Evolutionary conservation across 805 yeast genomes (phyloP).

Genomic region (Metschnikowia santaceciliae): DNA sequence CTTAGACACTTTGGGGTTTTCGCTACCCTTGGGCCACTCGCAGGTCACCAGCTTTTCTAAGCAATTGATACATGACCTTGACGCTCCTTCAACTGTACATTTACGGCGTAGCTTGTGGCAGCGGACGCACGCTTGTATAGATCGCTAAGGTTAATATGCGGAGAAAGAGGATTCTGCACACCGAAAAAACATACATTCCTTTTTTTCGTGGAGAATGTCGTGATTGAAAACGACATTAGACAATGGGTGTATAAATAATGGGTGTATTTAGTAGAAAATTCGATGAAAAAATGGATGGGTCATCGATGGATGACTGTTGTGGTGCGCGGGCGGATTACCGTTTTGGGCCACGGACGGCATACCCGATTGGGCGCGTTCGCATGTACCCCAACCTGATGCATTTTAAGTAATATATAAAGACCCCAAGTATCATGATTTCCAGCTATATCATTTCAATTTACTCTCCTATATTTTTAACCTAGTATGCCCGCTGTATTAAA

Average conservation of each 20-base stretch:
- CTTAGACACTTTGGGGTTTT: not conserved
- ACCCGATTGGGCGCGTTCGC: not conserved
- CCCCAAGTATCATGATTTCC: not conserved
- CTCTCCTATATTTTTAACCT: no score
- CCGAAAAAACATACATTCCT: not conserved
- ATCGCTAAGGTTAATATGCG: not conserved
- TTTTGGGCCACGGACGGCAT: not conserved
- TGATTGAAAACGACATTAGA: not conserved
- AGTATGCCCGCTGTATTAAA: not conserved
- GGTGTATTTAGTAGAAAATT: not conserved
- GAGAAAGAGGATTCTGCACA: not conserved
- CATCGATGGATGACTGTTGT: not conserved
- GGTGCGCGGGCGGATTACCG: conserved; percentile 4
- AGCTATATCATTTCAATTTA: not conserved
- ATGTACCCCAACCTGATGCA: not conserved
- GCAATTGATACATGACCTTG: not conserved
- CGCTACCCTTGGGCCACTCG: not conserved
- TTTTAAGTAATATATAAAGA: not conserved
- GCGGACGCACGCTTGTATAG: conserved; percentile 1
- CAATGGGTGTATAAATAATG: not conserved
- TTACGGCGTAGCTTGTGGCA: conserved; percentile 3
- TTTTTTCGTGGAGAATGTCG: not conserved
- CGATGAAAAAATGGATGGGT: not conserved
- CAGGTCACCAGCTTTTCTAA: not conserved
- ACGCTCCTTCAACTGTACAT: not conserved